Conservation (phyloP, 169 alveolate species). For the Cryptosporidium muris region DNA sequence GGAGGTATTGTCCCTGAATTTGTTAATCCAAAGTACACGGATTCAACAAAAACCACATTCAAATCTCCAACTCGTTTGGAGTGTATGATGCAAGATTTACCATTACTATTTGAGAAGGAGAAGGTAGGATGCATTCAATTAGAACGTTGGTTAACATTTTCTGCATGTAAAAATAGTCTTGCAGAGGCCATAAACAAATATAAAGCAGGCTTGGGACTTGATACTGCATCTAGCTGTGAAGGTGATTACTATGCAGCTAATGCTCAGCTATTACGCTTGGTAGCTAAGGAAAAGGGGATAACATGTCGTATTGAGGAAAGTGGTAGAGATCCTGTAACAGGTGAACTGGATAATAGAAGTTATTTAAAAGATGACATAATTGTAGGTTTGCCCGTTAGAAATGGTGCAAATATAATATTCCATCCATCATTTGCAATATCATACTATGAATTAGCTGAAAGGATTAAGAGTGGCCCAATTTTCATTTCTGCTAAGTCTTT, state of each 20-base stretch:
- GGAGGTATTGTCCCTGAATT: slow-evolving; percentile 92
- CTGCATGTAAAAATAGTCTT: slow-evolving; percentile 86
- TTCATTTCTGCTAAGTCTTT: slow-evolving; percentile 26
- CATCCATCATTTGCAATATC: slow-evolving; percentile 85
- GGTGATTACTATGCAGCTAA: slow-evolving; percentile 80
- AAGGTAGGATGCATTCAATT: slow-evolving; percentile 84
- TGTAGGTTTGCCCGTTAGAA: slow-evolving; percentile 78
- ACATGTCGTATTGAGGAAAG: slow-evolving; percentile 68
- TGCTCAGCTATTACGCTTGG: slow-evolving; percentile 74
- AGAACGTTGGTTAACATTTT: slow-evolving; percentile 84
- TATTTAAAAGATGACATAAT: slow-evolving; percentile 43
- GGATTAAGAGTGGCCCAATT: slow-evolving; percentile 72
- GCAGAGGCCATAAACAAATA: slow-evolving; percentile 78
- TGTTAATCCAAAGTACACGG: slow-evolving; percentile 93
- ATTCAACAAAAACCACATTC: slow-evolving; percentile 86
- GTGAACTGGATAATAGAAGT: slow-evolving; percentile 14
- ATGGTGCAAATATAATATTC: slow-evolving; percentile 84
- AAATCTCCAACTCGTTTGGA: slow-evolving; percentile 94
- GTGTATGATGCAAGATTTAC: slow-evolving; percentile 92
- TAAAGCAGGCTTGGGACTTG: slow-evolving; percentile 78
- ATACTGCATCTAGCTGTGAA: slow-evolving; percentile 83
- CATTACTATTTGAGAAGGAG: slow-evolving; percentile 75
- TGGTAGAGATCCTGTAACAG: slow-evolving; percentile 50
- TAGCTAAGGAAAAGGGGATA: slow-evolving; percentile 54
- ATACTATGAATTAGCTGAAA: slow-evolving; percentile 79